These are phyloP conservation scores for Coniochaeta hoffmannii DNA, from an alignment of 2,329 filamentous ascomycete species.

Conservation along the genomic window DNA sequence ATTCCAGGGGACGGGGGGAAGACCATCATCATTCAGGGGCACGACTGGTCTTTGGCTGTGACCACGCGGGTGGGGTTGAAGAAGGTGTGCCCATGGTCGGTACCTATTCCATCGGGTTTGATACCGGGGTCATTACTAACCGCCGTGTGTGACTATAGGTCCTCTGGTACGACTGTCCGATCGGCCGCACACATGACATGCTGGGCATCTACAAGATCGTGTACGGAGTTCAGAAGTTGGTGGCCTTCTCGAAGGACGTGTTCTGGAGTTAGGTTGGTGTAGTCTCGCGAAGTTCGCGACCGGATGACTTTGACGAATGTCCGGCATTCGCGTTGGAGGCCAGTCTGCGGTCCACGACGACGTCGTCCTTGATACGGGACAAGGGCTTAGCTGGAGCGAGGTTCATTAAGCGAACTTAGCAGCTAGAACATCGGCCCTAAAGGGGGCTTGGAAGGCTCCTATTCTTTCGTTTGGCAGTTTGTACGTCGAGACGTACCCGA, in stretches of 20 bases:
- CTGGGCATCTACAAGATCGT: background rate
- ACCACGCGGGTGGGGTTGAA: background rate
- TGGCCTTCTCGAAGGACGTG: background rate
- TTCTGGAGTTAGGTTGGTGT: too few species aligned
- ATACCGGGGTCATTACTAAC: background rate
- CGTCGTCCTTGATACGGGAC: too few species aligned
- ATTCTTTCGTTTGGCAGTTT: too few species aligned
- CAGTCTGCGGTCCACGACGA: too few species aligned
- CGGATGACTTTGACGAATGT: too few species aligned
- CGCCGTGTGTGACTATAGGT: background rate
- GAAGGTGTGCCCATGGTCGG: background rate
- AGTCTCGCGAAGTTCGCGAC: too few species aligned
- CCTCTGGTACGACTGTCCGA: background rate
- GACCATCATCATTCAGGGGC: constrained; percentile 27
- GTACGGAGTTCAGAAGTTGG: background rate
- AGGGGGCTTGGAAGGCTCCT: too few species aligned
- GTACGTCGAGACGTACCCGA: too few species aligned
- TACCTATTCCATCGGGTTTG: background rate
- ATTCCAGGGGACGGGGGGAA: constrained; percentile 43
- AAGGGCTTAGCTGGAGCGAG: too few species aligned
- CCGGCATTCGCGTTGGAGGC: too few species aligned
- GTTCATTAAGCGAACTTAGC: too few species aligned
- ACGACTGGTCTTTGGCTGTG: background rate
- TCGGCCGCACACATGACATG: background rate
- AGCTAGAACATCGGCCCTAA: too few species aligned